A percentile compares a stretch with the other conserved stretches of the same genome.
Conservation (phyloP, 371 early-diverging fungal species). For the Blakeslea trispora region DNA sequence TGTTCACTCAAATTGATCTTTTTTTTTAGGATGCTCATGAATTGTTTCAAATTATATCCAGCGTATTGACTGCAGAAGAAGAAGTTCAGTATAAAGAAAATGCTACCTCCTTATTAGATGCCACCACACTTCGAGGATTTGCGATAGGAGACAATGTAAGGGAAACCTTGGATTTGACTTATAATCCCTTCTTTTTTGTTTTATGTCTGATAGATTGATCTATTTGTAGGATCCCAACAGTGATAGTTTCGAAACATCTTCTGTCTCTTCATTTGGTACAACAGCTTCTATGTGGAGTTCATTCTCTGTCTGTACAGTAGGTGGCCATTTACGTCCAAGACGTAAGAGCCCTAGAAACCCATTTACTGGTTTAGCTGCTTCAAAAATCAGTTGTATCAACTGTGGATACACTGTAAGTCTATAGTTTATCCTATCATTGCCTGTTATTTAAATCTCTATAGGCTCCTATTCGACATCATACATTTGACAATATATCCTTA, state of each 20-base stretch:
- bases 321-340: constrained; percentile 46
- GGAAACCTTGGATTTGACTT: no score
- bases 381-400: constrained; percentile 74
- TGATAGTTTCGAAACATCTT: constrained; percentile 49
- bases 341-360: constrained; percentile 61
- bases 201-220: no score
- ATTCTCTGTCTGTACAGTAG: constrained; percentile 52
- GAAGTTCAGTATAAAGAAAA: constrained; percentile 43
- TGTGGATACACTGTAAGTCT: constrained; percentile 71
- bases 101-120: constrained; percentile 46
- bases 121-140: constrained; percentile 28
- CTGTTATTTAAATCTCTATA: constrained; percentile 4
- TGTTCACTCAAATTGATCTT: no score
- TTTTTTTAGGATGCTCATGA: constrained; percentile 90
- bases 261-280: constrained; percentile 50
- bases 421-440: not conserved
- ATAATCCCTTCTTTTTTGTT: no score
- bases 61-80: constrained; percentile 76
- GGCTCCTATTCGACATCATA: constrained; percentile 80
- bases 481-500: constrained; percentile 82
- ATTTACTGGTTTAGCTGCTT: constrained; percentile 75
- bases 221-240: constrained; percentile 26
- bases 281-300: constrained; percentile 57
- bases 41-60: constrained; percentile 85
- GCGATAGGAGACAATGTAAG: constrained; percentile 23